Conservation (phyloP, 2,329 filamentous ascomycete species). For the Xylariaceae sp. region DNA sequence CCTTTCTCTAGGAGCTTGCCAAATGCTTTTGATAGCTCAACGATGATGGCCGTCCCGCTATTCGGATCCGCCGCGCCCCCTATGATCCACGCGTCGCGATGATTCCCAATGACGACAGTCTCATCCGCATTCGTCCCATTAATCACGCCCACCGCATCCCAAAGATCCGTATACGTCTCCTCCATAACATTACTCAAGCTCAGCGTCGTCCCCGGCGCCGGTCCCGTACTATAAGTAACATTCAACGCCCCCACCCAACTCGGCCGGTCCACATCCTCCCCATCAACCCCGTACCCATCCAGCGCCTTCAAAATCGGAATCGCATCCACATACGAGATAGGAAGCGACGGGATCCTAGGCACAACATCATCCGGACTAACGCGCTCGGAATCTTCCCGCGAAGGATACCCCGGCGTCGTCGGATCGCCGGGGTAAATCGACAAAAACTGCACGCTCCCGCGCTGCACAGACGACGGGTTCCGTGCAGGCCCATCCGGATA, state of each 20-base stretch:
- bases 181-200: conserved; percentile 64
- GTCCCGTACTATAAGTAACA: conserved; percentile 40
- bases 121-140: conserved; percentile 72
- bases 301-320: conserved; percentile 71
- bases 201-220: conserved; percentile 53
- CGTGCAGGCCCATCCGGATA: conserved; percentile 75
- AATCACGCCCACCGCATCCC: conserved; percentile 76
- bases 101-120: conserved; percentile 73
- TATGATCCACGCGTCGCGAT: conserved; percentile 77
- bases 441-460: conserved; percentile 70
- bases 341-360: conserved; percentile 73
- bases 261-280: conserved; percentile 56
- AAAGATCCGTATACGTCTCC: conserved; percentile 63
- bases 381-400: conserved; percentile 64
- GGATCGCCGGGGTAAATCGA: conserved; percentile 60
- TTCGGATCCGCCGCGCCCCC: conserved; percentile 84
- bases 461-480: conserved; percentile 71
- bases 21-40: conserved; percentile 69
- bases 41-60: conserved; percentile 70
- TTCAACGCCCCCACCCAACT: conserved; percentile 53
- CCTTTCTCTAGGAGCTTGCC: conserved; percentile 64
- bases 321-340: conserved; percentile 72
- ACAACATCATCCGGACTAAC: conserved; percentile 57
- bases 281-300: conserved; percentile 68
- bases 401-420: conserved; percentile 78